These are phyloP conservation scores for Chytriomyces sp. DNA, from an alignment of 192 early-diverging fungal genomes.

Conservation along the genomic window DNA sequence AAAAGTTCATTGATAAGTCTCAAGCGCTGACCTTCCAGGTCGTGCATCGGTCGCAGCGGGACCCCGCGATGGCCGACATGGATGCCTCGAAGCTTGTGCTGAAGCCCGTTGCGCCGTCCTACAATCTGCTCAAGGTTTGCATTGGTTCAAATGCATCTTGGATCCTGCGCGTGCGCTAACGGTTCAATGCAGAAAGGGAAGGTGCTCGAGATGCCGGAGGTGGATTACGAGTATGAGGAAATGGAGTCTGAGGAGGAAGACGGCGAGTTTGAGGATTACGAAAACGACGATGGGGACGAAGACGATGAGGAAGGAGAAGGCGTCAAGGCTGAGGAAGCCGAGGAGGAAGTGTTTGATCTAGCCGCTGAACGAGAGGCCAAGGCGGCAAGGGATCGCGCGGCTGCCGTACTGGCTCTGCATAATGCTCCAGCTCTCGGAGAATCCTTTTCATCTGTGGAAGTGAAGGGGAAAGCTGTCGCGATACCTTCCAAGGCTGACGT, in stretches of 20 bases:
- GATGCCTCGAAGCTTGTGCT: constrained; percentile 78
- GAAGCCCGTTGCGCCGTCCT: constrained; percentile 68
- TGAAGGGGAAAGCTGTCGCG: background rate
- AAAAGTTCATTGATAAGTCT: constrained; percentile 87
- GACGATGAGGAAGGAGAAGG: constrained; percentile 28
- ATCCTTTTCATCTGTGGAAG: background rate
- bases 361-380: constrained; percentile 36
- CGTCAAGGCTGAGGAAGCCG: constrained; percentile 14
- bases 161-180: constrained; percentile 6
- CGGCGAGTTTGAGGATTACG: constrained; percentile 35
- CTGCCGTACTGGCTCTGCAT: background rate
- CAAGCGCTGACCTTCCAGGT: constrained; percentile 84
- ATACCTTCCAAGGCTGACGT: constrained; percentile 58
- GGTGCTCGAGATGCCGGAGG: constrained; percentile 36
- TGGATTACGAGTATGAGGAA: constrained; percentile 39
- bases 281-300: constrained; percentile 29
- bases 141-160: constrained; percentile 13
- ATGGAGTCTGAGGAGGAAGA: constrained; percentile 25
- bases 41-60: constrained; percentile 93
- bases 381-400: constrained; percentile 15
- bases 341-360: constrained; percentile 35
- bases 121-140: constrained; percentile 62
- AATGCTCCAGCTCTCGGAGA: constrained; percentile 16
- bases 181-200: constrained; percentile 39
- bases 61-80: constrained; percentile 85